A percentile compares a stretch with the other conserved stretches of the same genome.
Evolutionary conservation across 2,329 filamentous ascomycete genomes (phyloP).

Genomic region (Verticillium albo-atrum): DNA sequence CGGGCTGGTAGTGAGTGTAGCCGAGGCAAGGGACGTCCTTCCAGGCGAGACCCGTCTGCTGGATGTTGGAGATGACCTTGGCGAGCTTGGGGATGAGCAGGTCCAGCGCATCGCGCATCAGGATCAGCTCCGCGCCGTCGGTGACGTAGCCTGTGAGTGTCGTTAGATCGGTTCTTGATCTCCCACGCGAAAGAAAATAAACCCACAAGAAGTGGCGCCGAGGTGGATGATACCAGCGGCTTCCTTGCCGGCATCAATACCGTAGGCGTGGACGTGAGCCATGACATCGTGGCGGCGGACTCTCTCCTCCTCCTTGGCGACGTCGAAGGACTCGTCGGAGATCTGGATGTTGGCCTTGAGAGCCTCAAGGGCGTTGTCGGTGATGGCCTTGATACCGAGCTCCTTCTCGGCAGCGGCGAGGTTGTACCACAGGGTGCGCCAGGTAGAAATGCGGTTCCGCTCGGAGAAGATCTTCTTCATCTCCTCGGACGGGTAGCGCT

Average conservation of each 20-base stretch:
- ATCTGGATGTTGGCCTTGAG: constrained; percentile 72
- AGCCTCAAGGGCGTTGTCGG: constrained; percentile 67
- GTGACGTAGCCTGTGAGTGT: constrained; percentile 44
- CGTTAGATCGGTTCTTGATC: not conserved
- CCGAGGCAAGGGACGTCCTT: constrained; percentile 67
- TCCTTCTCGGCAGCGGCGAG: constrained; percentile 80
- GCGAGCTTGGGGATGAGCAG: constrained; percentile 75
- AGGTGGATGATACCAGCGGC: constrained; percentile 82
- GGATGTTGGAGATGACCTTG: constrained; percentile 71
- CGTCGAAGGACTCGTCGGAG: constrained; percentile 72
- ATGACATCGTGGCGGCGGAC: constrained; percentile 48
- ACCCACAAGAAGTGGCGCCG: constrained; percentile 46
- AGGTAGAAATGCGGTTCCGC: constrained; percentile 69
- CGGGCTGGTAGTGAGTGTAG: constrained; percentile 70
- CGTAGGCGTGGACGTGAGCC: constrained; percentile 66
- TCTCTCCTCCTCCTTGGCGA: constrained; percentile 74
- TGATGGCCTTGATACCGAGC: constrained; percentile 69
- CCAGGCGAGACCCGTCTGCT: constrained; percentile 66
- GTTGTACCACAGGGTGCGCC: constrained; percentile 81
- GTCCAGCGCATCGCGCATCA: constrained; percentile 64
- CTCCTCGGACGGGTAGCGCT: constrained; percentile 68
- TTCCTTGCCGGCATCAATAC: constrained; percentile 61
- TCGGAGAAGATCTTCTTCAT: constrained; percentile 80
- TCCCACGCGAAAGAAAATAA: not conserved
- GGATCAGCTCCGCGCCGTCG: constrained; percentile 74